Base-by-base conservation (phyloP, 345 rosid genomes). In the Odontarrhena argentea region DNA sequence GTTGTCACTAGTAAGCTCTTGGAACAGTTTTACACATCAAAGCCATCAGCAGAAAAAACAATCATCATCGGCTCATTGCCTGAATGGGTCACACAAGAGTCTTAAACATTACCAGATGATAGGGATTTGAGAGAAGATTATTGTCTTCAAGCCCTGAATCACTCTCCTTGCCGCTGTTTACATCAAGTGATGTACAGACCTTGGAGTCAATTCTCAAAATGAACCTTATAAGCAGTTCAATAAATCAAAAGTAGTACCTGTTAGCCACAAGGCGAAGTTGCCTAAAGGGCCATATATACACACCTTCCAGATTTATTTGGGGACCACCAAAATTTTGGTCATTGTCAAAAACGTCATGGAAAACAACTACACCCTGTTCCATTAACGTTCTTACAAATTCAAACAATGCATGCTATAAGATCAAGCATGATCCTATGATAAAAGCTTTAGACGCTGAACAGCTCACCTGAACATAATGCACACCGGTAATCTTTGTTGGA, bases 201-300 rank as follows among this genome's bases (percentile, higher is more conserved):
- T 67, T 55, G 22, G 64, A 47, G 41, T 57, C 41, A 47, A 22
- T 42, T 38, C 14, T 54, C 58, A 5, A 18, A 50, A 24, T 13
- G 24, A 32, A 47, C 3, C 13, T 62, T 48, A 34, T 47, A 46
- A 62, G 34, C 44, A 13, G 18, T 55, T 42, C 32, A 32, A 9
- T 5, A 38, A n/a, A 61, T 18, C 53, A 72, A 40, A 32, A 13
- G 51, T 3, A 60, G 44, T 83, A 94, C 97, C 96, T 88, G 84
- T 82, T 85, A 65, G 93, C 89, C 43, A 94, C 93, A 79, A 94
- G 78, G 45, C 97, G 95, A 56, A 94, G 99, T 74, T 94, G 99
- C 82, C 88, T 88, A 80, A 91, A 94, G 44, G 99, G 99, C 96
- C 96, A 94, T 80, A 94, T 94, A 85, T 94, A 94, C 25, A 94